Base-by-base conservation (phyloP, 2,329 filamentous ascomycete genomes). In the Xylariaceae sp. region DNA sequence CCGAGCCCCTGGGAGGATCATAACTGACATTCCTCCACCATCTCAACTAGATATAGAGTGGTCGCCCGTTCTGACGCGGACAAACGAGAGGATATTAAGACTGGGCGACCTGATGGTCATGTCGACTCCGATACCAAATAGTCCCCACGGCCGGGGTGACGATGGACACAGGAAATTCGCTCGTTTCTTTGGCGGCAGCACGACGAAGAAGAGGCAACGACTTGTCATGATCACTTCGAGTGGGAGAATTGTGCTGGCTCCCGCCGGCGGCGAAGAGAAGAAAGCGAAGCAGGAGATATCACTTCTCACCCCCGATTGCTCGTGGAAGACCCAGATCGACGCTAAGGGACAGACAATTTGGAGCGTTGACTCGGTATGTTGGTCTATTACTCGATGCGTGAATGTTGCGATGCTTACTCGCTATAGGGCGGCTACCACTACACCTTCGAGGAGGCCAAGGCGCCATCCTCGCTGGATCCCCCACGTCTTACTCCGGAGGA, bases 1-100 rank as follows among this genome's bases (percentile, higher is more conserved):
- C 17, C 68, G 87, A 35, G 72, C 76, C 8, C 83, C 88, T 19
- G 73, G 84, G 2, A 72, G 88, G 40, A 79, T 95, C 39, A 93
- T 98, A 40, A 96, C 92, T 1, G 92, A 98, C 58, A 70, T 98
- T 8, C 88, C 92, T 12, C 90, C 92, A n/a, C 92, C 92, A 1
- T 94, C 85, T 32, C 92, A 96, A 57, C 68, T 98, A 17, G 92
- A 98, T 53, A 94, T 98, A 37, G 92, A 98, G 60, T 98, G 92
- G 92, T 95, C 90, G 1, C 92, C 92, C 1, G 89, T 98, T 4
- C 67, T 98, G 35, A 95, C 85, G 8, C 80, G 81, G 51, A 81
- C 78, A 39, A 95, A 96, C 52, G 92, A 98, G 60, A 77, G 92
- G 22, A 98, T 98, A 46, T 60, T 98, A 42, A 95, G 94, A 58